phyloP scores from a whole-genome alignment of 495 filamentous ascomycete species.

The Clavariopsis aquatica region DNA sequence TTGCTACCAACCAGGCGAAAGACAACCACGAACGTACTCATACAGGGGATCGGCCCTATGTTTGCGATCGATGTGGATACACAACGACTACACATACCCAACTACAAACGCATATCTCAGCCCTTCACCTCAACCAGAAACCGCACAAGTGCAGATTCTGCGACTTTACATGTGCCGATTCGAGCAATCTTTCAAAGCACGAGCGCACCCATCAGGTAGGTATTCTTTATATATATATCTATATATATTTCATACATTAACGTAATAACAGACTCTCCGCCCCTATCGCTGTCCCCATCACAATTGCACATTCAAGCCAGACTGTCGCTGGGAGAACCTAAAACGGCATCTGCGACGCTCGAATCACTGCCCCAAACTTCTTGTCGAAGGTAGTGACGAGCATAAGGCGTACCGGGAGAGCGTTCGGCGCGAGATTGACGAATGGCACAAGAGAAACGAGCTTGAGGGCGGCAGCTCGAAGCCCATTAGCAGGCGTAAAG shows the following conservation, averaged over 20 bases:
- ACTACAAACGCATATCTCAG: slow-evolving; percentile 33
- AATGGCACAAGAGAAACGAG: slow-evolving; percentile 26
- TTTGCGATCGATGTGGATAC: slow-evolving; percentile 33
- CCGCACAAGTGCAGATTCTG: slow-evolving; percentile 33
- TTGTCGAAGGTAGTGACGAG: slow-evolving; percentile 23
- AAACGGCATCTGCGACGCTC: slow-evolving; percentile 36
- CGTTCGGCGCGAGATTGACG: slow-evolving; percentile 27
- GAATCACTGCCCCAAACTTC: slow-evolving; percentile 32
- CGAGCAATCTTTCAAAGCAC: slow-evolving; percentile 37
- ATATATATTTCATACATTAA: slow-evolving; percentile 7
- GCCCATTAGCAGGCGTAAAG: neutral
- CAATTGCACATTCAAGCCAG: slow-evolving; percentile 36
- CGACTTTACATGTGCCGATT: slow-evolving; percentile 33
- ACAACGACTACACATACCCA: slow-evolving; percentile 36
- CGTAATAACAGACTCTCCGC: slow-evolving; percentile 14
- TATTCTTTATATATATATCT: neutral
- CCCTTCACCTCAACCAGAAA: slow-evolving; percentile 32
- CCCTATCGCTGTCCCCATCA: slow-evolving; percentile 35
- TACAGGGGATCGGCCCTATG: slow-evolving; percentile 34
- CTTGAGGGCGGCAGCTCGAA: slow-evolving; percentile 3
- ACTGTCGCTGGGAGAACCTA: slow-evolving; percentile 39
- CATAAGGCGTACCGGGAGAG: slow-evolving; percentile 27
- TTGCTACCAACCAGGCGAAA: slow-evolving; percentile 37
- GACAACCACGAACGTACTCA: slow-evolving; percentile 40
- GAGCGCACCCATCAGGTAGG: slow-evolving; percentile 34